Base-by-base conservation (phyloP, 495 filamentous ascomycete species). In the Lasiosphaeris hirsuta region DNA sequence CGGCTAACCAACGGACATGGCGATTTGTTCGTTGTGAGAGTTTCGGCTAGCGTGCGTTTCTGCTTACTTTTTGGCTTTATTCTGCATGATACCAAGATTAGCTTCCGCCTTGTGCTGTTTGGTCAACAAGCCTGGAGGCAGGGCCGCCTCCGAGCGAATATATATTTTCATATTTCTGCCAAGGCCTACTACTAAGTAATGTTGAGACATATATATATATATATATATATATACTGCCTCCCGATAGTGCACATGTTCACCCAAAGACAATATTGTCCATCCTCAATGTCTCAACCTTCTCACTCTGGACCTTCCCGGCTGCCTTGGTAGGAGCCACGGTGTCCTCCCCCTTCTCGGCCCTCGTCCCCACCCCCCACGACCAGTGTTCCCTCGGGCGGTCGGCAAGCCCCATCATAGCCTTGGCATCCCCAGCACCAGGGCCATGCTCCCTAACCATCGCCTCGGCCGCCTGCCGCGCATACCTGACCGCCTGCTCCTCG, bases 401-500 rank as follows among this genome's bases (percentile, higher is more conserved):
- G 7, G 67, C 69, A 48, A 78, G 49, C 17, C 51, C 8, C 30
- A 62, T 63, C 76, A 78, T 78, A 2, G 68, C 64, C 46, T 47
- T 50, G 7, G 65, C 53, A 51, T 77, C 72, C 11, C 35, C 61
- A 0, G 64, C 61, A 0, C 58, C 14, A 1, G 58, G 47, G 0
- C 76, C 76, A 1, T 51, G 60, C 64, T 78, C 76, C 15, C 69
- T 65, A 40, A 62, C 58, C 17, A 76, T 14, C 10, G 72, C 72
- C 5, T 60, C 69, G 1, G 47, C 66, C 15, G 75, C 76, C 33
- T 57, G 39, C 1, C 3, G 9, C 9, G 75, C 76, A 56, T 70
- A 75, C 46, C 63, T 56, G 2, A 37, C 56, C 7, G 74, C 65
- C 57, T 65, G 63, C n/a, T 61, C 62, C 51, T 72, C 70, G 42